Evolutionary conservation across 1,139 yeast genomes (phyloP).

Genomic region (Spathaspora sp.): DNA sequence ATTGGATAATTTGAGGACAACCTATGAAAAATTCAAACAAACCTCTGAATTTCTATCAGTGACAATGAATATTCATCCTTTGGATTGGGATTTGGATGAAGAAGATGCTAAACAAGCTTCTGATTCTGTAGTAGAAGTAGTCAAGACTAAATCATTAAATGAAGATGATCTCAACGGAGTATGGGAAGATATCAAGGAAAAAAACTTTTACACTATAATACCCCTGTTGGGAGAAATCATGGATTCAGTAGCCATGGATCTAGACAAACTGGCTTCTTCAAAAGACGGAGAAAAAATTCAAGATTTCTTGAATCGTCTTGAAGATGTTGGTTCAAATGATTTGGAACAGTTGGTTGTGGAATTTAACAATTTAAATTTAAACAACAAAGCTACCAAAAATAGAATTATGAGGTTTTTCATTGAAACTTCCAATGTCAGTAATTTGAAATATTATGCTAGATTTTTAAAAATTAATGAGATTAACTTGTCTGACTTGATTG

Average conservation of each 20-base stretch:
- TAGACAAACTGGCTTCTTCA: neutral
- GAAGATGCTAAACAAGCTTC: constrained; percentile 19
- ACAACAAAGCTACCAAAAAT: constrained; percentile 73
- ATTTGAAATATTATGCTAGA: constrained; percentile 55
- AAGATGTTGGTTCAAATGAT: constrained; percentile 44
- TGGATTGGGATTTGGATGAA: constrained; percentile 21
- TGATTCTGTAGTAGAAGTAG: constrained; percentile 23
- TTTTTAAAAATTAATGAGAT: constrained; percentile 62
- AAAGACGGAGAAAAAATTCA: constrained; percentile 47
- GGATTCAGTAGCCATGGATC: constrained; percentile 21
- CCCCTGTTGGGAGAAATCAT: constrained; percentile 30
- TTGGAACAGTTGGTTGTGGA: constrained; percentile 57
- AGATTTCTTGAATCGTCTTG: constrained; percentile 45
- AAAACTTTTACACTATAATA: constrained; percentile 54
- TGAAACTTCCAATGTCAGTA: constrained; percentile 45
- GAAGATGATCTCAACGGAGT: constrained; percentile 32
- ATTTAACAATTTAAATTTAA: constrained; percentile 53
- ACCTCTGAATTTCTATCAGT: constrained; percentile 50
- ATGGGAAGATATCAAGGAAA: constrained; percentile 70
- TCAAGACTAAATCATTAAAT: constrained; percentile 19
- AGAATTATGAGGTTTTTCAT: constrained; percentile 58
- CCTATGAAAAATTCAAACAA: constrained; percentile 46
- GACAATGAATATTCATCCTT: constrained; percentile 31
- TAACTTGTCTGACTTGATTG: constrained; percentile 51
- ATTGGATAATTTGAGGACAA: constrained; percentile 34